Percentiles rank a stretch among this genome's conserved stretches.
These are phyloP conservation scores for Haematococcus lacustris DNA, from an alignment of 139 green algal genomes.

Conservation along the genomic window DNA sequence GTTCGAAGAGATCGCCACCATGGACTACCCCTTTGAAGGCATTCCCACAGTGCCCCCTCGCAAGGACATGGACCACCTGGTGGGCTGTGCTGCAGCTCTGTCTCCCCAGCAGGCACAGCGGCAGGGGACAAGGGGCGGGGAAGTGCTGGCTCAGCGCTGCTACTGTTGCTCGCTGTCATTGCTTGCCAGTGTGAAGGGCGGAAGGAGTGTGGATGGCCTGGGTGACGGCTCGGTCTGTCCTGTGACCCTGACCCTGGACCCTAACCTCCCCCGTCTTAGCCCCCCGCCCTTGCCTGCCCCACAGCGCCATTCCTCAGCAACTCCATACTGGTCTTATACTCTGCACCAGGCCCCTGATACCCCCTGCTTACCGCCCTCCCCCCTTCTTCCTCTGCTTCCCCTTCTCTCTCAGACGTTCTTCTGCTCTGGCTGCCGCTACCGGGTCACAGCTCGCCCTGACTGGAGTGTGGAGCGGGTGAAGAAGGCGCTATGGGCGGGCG, in stretches of 20 bases:
- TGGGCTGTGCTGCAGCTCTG: constrained; percentile 13
- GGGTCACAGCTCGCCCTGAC: constrained; percentile 63
- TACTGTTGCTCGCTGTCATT: background rate
- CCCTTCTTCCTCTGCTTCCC: too few species aligned
- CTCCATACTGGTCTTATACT: too few species aligned
- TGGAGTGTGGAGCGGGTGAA: constrained; percentile 76
- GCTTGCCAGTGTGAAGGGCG: background rate
- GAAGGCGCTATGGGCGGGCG: constrained; percentile 73
- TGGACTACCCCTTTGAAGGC: constrained; percentile 85
- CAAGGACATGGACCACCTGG: constrained; percentile 81
- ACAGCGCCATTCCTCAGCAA: too few species aligned
- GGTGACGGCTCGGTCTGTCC: too few species aligned
- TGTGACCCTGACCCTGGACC: too few species aligned
- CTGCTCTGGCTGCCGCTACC: constrained; percentile 83
- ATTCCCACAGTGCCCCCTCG: constrained; percentile 85
- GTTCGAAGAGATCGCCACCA: constrained; percentile 91
- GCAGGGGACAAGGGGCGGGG: background rate
- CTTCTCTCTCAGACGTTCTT: constrained; percentile 53
- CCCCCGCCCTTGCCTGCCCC: too few species aligned
- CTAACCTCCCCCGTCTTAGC: too few species aligned
- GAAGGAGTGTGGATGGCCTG: too few species aligned
- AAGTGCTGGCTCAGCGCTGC: background rate
- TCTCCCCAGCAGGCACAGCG: too few species aligned
- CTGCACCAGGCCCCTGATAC: too few species aligned
- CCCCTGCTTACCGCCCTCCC: too few species aligned